Base-by-base conservation (phyloP, 2,329 filamentous ascomycete species). In the Monilinia vaccinii-corymbosi region DNA sequence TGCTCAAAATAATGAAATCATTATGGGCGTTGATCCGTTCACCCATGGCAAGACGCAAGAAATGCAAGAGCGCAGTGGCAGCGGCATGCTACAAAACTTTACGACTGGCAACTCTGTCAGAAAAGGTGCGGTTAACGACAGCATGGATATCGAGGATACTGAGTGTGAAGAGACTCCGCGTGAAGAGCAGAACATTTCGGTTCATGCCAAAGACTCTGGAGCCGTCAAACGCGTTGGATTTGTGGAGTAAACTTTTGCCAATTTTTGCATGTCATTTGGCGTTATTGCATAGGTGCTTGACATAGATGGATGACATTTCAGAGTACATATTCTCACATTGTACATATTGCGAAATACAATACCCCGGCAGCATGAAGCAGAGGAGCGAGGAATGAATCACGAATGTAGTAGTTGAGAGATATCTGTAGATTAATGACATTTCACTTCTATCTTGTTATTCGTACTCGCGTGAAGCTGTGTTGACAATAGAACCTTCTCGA, bases 111-210 rank as follows among this genome's bases (percentile, higher is more conserved):
- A 60, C 31, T 42, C 25, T 60, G 40, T 60, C 8, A 42, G 51
- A 47, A 53, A 60, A 32, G 64, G 63, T n/a, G 61, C 67, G 45
- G 68, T 68, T 46, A 65, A 47, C 36, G 70, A 71, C 66, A 69
- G 70, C 63, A 70, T 72, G 68, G 70, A 71, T 63, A 53, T 71
- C n/a, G 67, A 68, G 52, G 61, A 67, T 25, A 60, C 70, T 11
- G 40, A 68, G 28, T 63, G 66, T 38, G 70, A 70, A 63, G 61
- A 63, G 3, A 25, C 63, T 34, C 36, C 63, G 25, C 58, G 50
- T 2, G 65, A 65, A 36, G 66, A 69, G 58, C 25, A 16, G 9
- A 13, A 23, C n/a, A 11, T 38, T 36, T 11, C 28, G 32, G 23
- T 31, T 3, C 21, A 42, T 14, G 25, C 44, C 14, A 55, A 55